Conservation (phyloP, 2,329 filamentous ascomycete species). For the Exophiala sp. region DNA sequence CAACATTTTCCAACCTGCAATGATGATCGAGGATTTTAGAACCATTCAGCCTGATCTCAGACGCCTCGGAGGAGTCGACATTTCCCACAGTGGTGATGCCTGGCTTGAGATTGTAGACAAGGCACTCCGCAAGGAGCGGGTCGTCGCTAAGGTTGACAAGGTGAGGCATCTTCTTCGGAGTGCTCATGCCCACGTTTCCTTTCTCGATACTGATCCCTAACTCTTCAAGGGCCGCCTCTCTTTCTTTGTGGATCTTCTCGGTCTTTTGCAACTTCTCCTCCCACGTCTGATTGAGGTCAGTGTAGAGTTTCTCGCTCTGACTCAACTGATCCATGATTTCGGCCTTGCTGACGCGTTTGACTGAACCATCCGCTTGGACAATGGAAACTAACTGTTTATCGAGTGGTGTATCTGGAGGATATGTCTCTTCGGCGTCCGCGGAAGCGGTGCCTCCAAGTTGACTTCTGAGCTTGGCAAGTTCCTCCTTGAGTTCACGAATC, state of each 20-base stretch:
- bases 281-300: slow-evolving; percentile 97
- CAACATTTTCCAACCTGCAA: slow-evolving; percentile 87
- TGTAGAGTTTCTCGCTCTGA: slow-evolving; percentile 92
- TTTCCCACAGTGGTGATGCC: slow-evolving; percentile 92
- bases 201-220: slow-evolving; percentile 98
- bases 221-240: slow-evolving; percentile 90
- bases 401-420: slow-evolving; percentile 83
- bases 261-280: slow-evolving; percentile 93
- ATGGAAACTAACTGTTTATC: slow-evolving; percentile 97
- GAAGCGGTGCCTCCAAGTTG: slow-evolving; percentile 62
- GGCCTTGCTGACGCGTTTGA: slow-evolving; percentile 96
- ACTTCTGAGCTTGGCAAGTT: slow-evolving; percentile 74
- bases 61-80: slow-evolving; percentile 73
- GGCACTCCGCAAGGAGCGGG: slow-evolving; percentile 85
- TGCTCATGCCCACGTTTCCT: slow-evolving; percentile 89
- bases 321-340: slow-evolving; percentile 95
- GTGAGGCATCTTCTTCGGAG: slow-evolving; percentile 98
- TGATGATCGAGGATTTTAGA: slow-evolving; percentile 88
- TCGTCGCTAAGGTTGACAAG: slow-evolving; percentile 95
- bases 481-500: slow-evolving; percentile 97
- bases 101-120: slow-evolving; percentile 97
- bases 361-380: slow-evolving; percentile 70
- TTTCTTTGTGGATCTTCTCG: slow-evolving; percentile 94
- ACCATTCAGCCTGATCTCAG: slow-evolving; percentile 89
- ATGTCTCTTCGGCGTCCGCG: slow-evolving; percentile 64